Percentiles rank a stretch among this genome's conserved stretches.
Conservation (phyloP, 2,329 filamentous ascomycete genomes). For the Elsinoe ampelina region DNA sequence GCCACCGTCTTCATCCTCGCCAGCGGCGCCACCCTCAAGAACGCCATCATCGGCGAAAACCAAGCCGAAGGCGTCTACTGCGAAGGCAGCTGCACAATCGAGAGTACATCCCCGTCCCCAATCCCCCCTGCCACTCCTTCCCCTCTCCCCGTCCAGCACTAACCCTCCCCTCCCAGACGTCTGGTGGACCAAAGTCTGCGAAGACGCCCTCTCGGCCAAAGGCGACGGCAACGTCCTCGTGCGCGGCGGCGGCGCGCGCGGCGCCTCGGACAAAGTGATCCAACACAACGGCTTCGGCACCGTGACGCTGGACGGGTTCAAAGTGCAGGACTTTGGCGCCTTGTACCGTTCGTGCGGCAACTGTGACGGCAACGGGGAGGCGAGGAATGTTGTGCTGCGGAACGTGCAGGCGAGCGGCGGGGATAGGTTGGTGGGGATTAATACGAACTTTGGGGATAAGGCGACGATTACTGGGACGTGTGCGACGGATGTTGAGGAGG, state of each 20-base stretch:
- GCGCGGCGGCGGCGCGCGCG: conserved; percentile 32
- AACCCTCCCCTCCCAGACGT: conserved; percentile 29
- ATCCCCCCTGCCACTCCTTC: neutral
- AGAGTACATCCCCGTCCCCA: conserved; percentile 19
- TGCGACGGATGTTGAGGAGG: conserved; percentile 26
- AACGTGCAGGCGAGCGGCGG: conserved; percentile 36
- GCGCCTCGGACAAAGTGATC: conserved; percentile 34
- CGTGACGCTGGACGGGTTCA: conserved; percentile 34
- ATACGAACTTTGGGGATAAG: conserved; percentile 44
- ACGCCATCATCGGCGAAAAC: conserved; percentile 45
- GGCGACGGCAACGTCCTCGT: conserved; percentile 20
- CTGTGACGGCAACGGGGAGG: conserved; percentile 33
- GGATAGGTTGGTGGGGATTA: conserved; percentile 40
- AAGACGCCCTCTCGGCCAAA: conserved; percentile 29
- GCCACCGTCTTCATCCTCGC: conserved; percentile 45
- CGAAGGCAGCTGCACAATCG: conserved; percentile 38
- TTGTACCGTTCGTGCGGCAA: conserved; percentile 44
- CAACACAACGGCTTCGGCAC: conserved; percentile 36
- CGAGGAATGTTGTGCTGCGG: conserved; percentile 35
- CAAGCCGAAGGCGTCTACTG: conserved; percentile 46
- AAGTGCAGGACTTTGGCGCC: conserved; percentile 39
- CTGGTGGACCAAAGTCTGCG: conserved; percentile 37
- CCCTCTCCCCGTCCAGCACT: neutral
- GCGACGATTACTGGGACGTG: conserved; percentile 36
- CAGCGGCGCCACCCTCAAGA: conserved; percentile 42